Evolutionary conservation across 805 yeast species (phyloP).

Genomic region (Myxozyma mucilagina): DNA sequence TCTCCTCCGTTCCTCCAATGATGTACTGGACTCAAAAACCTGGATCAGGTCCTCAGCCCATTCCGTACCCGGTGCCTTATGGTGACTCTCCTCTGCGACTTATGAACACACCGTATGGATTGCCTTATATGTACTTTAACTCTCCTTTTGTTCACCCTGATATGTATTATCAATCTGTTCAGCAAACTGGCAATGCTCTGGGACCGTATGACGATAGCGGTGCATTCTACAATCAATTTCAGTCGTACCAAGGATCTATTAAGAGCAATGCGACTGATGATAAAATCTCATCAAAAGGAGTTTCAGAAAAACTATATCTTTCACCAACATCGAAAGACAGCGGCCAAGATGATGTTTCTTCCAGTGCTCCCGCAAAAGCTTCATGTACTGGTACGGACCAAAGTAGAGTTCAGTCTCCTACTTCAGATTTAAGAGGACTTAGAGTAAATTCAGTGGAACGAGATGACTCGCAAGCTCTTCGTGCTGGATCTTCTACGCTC

Average conservation of each 20-base stretch:
- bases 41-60: neutral
- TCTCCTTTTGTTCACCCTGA: neutral
- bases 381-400: neutral
- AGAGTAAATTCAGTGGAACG: neutral
- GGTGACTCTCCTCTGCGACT: neutral
- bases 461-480: neutral
- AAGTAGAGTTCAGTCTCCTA: no score
- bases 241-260: neutral
- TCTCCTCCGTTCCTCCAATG: neutral
- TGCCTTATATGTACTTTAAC: neutral
- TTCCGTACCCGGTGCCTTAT: neutral
- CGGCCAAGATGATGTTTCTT: neutral
- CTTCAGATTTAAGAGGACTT: neutral
- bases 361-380: no score
- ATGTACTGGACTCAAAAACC: conserved; percentile 12
- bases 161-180: neutral
- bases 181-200: neutral
- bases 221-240: neutral
- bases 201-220: neutral
- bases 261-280: neutral
- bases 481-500: neutral
- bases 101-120: neutral
- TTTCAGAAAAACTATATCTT: neutral
- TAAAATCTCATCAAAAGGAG: neutral
- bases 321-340: neutral